Evolutionary conservation across 371 early-diverging fungal species (phyloP), one percentile per base, ranked within the genome.

Genomic region (Neoconidiobolus thromboides): DNA sequence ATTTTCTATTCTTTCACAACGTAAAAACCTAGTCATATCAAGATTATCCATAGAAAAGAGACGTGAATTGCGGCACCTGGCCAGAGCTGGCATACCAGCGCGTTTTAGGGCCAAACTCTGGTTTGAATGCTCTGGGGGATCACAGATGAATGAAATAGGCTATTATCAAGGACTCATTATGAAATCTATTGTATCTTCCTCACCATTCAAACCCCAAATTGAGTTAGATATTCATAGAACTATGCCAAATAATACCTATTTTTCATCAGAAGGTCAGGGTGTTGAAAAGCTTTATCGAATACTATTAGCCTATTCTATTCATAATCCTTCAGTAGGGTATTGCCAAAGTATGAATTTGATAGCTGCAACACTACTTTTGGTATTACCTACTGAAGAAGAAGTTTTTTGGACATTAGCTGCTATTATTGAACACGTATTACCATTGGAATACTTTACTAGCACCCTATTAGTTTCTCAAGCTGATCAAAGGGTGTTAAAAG

Each of bases 301-400:
- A 10, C 63, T 71, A 38, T 55, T 67, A 9, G 68, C 71, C 7
- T 71, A 71, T 52, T 65, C 66, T 40, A 66, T 66, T 0, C 68
- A 71, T 38, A 68, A 71, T 55, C 71, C 71, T 0, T 57, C 53
- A 9, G 66, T 71, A 4, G 71, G 71, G 3, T 71, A 71, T 38
- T 71, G 71, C 44, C 71, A 71, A 55, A 67, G 71, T 43, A 68
- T 71, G 69, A 71, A 71, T 40, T 61, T 71, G 15, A 64, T 71
- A 14, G 68, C 69, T 7, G 71, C 69, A 5, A 68, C 67, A 1
- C 44, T 71, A 9, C 61, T 71, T 1, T 10, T 71, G 40, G 67
- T 65, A 41, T 65, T 68, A 50, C 60, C 64, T 53, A 58, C 65
- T 43, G 67, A 68, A 15, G 71, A 71, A 62, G 69, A 71, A 15